A percentile compares a stretch with the other conserved stretches of the same genome.
Conservation (phyloP, 164 flowering plant genomes). For the Chloranthus sessilifolius region DNA sequence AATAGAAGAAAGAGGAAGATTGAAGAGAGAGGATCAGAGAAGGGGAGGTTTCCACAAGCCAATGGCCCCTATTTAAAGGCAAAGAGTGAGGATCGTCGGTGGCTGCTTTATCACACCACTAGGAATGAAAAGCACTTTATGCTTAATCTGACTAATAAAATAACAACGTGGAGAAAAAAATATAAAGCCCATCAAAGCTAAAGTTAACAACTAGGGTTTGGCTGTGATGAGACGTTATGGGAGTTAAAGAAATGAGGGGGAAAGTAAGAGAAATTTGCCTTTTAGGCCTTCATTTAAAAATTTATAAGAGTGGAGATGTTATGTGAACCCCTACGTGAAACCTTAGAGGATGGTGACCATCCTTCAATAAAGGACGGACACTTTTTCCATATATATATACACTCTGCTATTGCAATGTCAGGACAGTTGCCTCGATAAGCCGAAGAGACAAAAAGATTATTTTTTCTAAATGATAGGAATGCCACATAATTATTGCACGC, state of each 20-base stretch:
- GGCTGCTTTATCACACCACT: slow-evolving; percentile 2
- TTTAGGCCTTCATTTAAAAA: too few relatives aligned
- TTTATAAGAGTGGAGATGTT: too few relatives aligned
- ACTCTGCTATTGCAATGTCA: too few relatives aligned
- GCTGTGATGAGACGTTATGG: neutral
- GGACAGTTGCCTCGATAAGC: too few relatives aligned
- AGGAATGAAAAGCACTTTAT: neutral
- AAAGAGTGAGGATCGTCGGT: neutral
- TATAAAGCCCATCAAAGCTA: neutral
- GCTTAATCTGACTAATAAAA: neutral
- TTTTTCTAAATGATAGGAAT: too few relatives aligned
- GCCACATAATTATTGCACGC: too few relatives aligned
- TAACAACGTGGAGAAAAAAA: neutral
- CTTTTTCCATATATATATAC: too few relatives aligned
- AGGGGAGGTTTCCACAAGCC: slow-evolving; percentile 9
- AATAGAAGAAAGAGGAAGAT: too few relatives aligned
- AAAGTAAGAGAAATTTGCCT: slow-evolving; percentile 3
- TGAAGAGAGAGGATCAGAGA: slow-evolving; percentile 3
- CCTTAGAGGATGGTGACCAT: too few relatives aligned
- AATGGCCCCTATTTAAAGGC: slow-evolving; percentile 13
- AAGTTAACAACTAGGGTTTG: neutral
- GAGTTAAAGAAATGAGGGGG: neutral
- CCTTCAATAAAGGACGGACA: too few relatives aligned
- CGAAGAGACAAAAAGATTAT: too few relatives aligned
- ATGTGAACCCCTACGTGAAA: too few relatives aligned